Conservation (phyloP, 2,329 filamentous ascomycete species). For the Pochonia chlamydosporia region DNA sequence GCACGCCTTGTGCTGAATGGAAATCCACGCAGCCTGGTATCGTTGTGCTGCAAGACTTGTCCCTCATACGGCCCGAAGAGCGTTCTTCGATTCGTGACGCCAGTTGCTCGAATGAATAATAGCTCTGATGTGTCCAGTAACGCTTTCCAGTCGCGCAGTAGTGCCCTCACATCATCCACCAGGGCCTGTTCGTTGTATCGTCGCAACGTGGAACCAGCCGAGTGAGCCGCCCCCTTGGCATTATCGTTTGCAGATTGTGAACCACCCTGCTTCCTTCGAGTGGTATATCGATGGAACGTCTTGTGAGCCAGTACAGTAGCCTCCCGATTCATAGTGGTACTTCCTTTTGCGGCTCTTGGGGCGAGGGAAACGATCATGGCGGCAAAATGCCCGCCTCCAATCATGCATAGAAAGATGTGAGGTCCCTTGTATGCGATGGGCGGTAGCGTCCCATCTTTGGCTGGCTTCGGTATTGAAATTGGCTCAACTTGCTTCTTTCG, state of each 20-base stretch:
- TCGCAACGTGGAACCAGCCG: conserved; percentile 82
- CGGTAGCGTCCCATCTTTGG: conserved; percentile 52
- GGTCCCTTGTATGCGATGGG: conserved; percentile 60
- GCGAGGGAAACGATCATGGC: conserved; percentile 90
- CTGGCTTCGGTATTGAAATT: conserved; percentile 43
- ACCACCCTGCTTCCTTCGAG: conserved; percentile 90
- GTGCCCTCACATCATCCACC: conserved; percentile 75
- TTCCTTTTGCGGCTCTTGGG: conserved; percentile 68
- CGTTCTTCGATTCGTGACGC: conserved; percentile 77
- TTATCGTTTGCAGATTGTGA: conserved; percentile 91
- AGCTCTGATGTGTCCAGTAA: conserved; percentile 81
- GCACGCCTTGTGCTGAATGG: conserved; percentile 89
- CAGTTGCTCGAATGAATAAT: conserved; percentile 84
- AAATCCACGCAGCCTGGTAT: conserved; percentile 76
- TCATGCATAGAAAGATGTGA: conserved; percentile 97
- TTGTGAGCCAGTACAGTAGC: conserved; percentile 90
- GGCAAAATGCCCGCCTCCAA: conserved; percentile 94
- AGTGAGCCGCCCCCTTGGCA: conserved; percentile 89
- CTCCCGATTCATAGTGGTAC: conserved; percentile 68
- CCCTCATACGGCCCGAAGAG: conserved; percentile 89
- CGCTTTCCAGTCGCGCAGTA: conserved; percentile 78
- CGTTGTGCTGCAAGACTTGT: conserved; percentile 73
- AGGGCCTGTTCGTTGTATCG: conserved; percentile 92
- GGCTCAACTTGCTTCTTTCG: conserved; percentile 72
- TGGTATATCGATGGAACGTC: conserved; percentile 96